Evolutionary conservation across 139 green algal species (phyloP).

Genomic region (Nannochloris sp.): DNA sequence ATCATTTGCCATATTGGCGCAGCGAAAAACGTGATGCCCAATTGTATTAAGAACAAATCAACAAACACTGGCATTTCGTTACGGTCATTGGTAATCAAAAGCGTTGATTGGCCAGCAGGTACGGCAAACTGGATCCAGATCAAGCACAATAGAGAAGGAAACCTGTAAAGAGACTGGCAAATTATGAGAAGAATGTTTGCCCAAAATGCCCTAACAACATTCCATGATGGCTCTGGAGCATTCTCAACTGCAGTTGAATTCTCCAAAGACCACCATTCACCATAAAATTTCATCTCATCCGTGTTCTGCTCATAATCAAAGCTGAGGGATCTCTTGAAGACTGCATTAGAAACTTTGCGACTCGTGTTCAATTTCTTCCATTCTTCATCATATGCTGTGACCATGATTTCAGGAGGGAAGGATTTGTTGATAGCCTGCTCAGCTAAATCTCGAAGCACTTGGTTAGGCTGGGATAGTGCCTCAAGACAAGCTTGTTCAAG

Average conservation of each 20-base stretch:
- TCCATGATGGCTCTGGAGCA: neutral
- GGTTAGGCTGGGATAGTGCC: neutral
- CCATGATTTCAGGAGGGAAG: slow-evolving; percentile 8
- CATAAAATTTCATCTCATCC: neutral
- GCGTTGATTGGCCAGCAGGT: neutral
- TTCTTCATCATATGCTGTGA: slow-evolving; percentile 1
- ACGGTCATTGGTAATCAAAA: neutral
- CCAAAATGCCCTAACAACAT: neutral
- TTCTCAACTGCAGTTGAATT: neutral
- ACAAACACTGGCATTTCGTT: neutral
- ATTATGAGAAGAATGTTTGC: neutral
- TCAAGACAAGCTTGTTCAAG: neutral
- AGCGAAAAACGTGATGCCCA: neutral
- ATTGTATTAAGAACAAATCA: neutral
- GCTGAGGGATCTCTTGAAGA: too few species aligned
- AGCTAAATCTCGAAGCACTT: neutral
- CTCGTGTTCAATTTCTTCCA: slow-evolving; percentile 2
- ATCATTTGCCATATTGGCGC: neutral
- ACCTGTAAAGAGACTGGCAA: neutral
- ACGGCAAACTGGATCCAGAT: neutral
- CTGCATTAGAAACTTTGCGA: neutral
- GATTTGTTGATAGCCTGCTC: slow-evolving; percentile 3
- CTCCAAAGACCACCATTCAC: neutral
- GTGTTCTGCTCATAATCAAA: neutral
- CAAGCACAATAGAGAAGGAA: neutral